Percentiles rank a stretch among this genome's conserved stretches.
phyloP scores from a whole-genome alignment of 768 basidiomycete species.

The Agaricus subrufescens region DNA sequence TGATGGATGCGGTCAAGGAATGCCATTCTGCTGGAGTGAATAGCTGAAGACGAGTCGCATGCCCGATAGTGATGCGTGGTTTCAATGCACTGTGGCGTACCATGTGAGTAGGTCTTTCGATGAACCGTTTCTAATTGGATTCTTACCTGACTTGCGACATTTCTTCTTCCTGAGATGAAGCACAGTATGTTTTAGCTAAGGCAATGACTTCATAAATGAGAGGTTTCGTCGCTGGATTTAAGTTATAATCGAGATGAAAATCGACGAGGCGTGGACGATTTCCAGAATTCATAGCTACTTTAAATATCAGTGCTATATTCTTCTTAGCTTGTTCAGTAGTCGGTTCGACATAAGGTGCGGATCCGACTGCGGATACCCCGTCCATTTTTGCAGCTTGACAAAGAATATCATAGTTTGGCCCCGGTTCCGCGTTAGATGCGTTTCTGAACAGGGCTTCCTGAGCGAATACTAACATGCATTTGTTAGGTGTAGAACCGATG shows the following conservation, averaged over 20 bases:
- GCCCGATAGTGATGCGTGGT: conserved; percentile 50
- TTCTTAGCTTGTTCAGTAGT: conserved; percentile 38
- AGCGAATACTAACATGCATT: conserved; percentile 43
- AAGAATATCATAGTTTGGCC: conserved; percentile 43
- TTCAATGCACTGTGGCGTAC: conserved; percentile 15
- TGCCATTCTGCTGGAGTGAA: conserved; percentile 44
- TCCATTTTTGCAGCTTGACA: conserved; percentile 31
- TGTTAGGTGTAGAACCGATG: not conserved
- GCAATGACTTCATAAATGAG: conserved; percentile 53
- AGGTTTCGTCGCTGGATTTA: conserved; percentile 44
- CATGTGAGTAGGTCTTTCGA: conserved; percentile 5
- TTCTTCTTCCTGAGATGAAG: conserved; percentile 7
- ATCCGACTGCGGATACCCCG: conserved; percentile 51
- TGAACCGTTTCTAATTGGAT: not conserved
- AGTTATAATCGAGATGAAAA: conserved; percentile 68
- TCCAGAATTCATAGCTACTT: conserved; percentile 29
- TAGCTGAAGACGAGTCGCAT: conserved; percentile 54
- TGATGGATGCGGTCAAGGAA: conserved; percentile 33
- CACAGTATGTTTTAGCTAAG: conserved; percentile 20
- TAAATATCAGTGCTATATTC: conserved; percentile 51
- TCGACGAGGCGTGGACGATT: conserved; percentile 36
- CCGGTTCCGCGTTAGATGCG: conserved; percentile 27
- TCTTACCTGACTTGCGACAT: conserved; percentile 9
- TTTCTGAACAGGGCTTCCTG: conserved; percentile 52
- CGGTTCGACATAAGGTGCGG: conserved; percentile 62